Conservation (phyloP, 2,329 filamentous ascomycete species). For the Fusarium goolgardi region DNA sequence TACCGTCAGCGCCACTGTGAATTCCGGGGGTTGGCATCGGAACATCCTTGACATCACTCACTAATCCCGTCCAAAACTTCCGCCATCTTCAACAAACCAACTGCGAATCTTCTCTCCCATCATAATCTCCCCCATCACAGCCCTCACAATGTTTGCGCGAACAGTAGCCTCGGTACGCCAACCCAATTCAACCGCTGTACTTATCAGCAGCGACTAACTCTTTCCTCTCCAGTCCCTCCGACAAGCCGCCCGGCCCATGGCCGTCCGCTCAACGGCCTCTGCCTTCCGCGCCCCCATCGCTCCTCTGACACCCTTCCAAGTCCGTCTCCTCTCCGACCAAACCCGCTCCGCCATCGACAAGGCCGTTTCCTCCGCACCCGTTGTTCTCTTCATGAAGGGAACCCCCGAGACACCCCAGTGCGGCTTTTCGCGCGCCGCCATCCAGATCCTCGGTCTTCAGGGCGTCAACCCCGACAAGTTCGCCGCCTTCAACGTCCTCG, state of each 20-base stretch:
- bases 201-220: slow-evolving; percentile 15
- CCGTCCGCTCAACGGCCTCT: slow-evolving; percentile 43
- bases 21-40: slow-evolving; percentile 34
- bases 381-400: slow-evolving; percentile 99
- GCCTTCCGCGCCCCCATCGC: slow-evolving; percentile 44
- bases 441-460: slow-evolving; percentile 94
- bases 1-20: slow-evolving; percentile 24
- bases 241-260: slow-evolving; percentile 53
- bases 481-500: slow-evolving; percentile 96
- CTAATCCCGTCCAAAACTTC: slow-evolving; percentile 39
- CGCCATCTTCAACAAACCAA: slow-evolving; percentile 22
- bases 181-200: not conserved
- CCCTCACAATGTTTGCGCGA: slow-evolving; percentile 45
- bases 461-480: slow-evolving; percentile 96
- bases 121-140: slow-evolving; percentile 29
- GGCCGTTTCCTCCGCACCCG: slow-evolving; percentile 86
- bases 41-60: slow-evolving; percentile 47
- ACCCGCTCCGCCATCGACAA: slow-evolving; percentile 88
- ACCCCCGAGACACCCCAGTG: slow-evolving; percentile 96
- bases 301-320: slow-evolving; percentile 53
- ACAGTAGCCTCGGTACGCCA: slow-evolving; percentile 43
- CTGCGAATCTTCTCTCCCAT: slow-evolving; percentile 16
- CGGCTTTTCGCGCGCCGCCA: slow-evolving; percentile 93
- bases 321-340: slow-evolving; percentile 81
- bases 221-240: slow-evolving; percentile 49